Evolutionary conservation across 192 early-diverging fungal genomes (phyloP).

Genomic region (Backusella morwellensis): DNA sequence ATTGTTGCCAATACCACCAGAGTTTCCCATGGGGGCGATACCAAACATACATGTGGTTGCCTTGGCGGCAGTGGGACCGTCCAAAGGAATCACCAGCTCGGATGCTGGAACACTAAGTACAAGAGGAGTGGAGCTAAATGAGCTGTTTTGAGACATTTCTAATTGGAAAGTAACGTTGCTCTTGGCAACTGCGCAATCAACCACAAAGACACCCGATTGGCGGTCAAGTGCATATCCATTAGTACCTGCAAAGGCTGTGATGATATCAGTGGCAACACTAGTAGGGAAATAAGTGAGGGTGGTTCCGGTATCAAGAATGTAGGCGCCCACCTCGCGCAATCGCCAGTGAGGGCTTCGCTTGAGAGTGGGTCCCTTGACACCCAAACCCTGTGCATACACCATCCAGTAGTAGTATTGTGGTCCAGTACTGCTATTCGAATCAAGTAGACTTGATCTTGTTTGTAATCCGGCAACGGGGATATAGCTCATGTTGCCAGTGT

Average conservation of each 20-base stretch:
- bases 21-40: conserved; percentile 17
- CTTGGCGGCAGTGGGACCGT: conserved; percentile 14
- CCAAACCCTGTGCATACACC: conserved; percentile 34
- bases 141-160: conserved; percentile 12
- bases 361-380: background rate
- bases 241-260: conserved; percentile 14
- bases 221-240: conserved; percentile 14
- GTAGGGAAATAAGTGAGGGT: conserved; percentile 30
- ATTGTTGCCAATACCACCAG: conserved; percentile 7
- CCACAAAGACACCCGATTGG: conserved; percentile 22
- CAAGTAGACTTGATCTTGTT: background rate
- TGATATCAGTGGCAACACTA: conserved; percentile 17
- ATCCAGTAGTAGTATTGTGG: conserved; percentile 30
- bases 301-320: conserved; percentile 37
- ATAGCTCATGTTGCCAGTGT: conserved; percentile 45
- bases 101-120: conserved; percentile 20
- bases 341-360: conserved; percentile 5
- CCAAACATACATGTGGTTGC: conserved; percentile 31
- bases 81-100: conserved; percentile 29
- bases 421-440: background rate
- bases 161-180: conserved; percentile 10
- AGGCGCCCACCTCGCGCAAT: conserved; percentile 6
- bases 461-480: conserved; percentile 32
- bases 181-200: conserved; percentile 23
- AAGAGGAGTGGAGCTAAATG: conserved; percentile 15